Evolutionary conservation across 192 early-diverging fungal species (phyloP).

Genomic region (Backusella australiensis): DNA sequence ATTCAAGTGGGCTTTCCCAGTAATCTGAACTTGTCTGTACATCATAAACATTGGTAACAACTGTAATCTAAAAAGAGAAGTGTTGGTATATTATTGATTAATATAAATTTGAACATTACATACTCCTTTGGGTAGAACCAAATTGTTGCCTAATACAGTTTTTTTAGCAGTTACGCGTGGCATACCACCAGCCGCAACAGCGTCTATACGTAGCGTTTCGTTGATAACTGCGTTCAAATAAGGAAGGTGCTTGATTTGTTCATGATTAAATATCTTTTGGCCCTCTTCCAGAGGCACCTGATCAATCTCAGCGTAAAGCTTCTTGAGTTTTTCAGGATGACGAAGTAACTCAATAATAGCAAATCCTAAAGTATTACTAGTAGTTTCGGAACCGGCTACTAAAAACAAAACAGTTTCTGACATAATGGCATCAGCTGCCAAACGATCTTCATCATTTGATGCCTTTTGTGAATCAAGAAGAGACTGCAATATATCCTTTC

Average conservation of each 20-base stretch:
- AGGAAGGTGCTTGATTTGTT: slow-evolving; percentile 41
- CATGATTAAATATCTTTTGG: slow-evolving; percentile 16
- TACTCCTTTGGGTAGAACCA: slow-evolving; percentile 43
- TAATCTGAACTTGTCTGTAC: slow-evolving; percentile 17
- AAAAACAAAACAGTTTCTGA: slow-evolving; percentile 39
- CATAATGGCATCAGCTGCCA: slow-evolving; percentile 40
- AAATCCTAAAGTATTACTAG: slow-evolving; percentile 32
- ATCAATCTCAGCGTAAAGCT: slow-evolving; percentile 28
- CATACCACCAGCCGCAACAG: slow-evolving; percentile 39
- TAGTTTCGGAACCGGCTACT: slow-evolving; percentile 35
- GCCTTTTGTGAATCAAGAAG: slow-evolving; percentile 40
- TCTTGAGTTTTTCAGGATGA: not conserved
- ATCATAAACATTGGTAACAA: slow-evolving; percentile 11
- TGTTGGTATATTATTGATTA: not conserved
- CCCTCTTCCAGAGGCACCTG: not conserved
- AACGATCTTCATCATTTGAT: slow-evolving; percentile 30
- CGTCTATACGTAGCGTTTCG: slow-evolving; percentile 47
- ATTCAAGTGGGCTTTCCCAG: slow-evolving; percentile 21
- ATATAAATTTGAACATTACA: not conserved
- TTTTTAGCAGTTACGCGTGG: slow-evolving; percentile 35
- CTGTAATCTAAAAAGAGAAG: not conserved
- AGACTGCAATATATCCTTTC: slow-evolving; percentile 46
- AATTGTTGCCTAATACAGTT: slow-evolving; percentile 36
- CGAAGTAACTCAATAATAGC: slow-evolving; percentile 29
- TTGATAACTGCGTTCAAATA: slow-evolving; percentile 53